These are phyloP conservation scores for Coprinopsis cinerea DNA, from an alignment of 768 basidiomycete genomes.

Conservation along the genomic window DNA sequence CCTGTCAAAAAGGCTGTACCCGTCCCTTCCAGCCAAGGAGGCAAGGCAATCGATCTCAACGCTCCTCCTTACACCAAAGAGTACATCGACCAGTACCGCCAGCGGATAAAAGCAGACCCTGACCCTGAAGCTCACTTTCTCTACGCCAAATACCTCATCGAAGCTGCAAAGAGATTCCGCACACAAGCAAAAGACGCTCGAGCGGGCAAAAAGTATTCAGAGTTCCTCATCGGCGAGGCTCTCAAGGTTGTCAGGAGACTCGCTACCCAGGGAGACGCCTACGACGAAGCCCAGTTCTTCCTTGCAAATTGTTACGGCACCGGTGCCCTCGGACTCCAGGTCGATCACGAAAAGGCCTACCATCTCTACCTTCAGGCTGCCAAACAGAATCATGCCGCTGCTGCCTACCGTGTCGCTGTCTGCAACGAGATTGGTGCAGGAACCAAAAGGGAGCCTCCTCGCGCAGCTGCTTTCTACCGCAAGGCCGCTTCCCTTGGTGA, in stretches of 20 bases:
- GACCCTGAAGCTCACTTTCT: constrained; percentile 97
- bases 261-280: constrained; percentile 87
- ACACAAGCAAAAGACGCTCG: constrained; percentile 69
- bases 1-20: constrained; percentile 50
- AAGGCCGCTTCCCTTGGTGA: constrained; percentile 96
- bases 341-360: constrained; percentile 97
- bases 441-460: constrained; percentile 78
- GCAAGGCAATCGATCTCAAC: constrained; percentile 76
- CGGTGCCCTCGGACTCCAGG: constrained; percentile 89
- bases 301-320: constrained; percentile 96
- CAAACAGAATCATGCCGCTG: constrained; percentile 94
- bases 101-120: constrained; percentile 94
- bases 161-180: constrained; percentile 91
- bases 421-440: constrained; percentile 99
- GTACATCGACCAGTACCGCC: constrained; percentile 96
- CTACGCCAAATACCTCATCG: constrained; percentile 98
- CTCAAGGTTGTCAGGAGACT: constrained; percentile 89
- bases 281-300: constrained; percentile 97
- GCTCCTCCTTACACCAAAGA: constrained; percentile 90
- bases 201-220: constrained; percentile 85
- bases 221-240: constrained; percentile 79
- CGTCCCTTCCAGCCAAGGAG: constrained; percentile 51
- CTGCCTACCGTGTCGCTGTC: constrained; percentile 94
- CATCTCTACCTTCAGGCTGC: constrained; percentile 95
- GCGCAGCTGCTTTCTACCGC: constrained; percentile 93